Evolutionary conservation across 2,329 filamentous ascomycete genomes (phyloP), one percentile per base, ranked within the genome.

Genomic region (Elsinoe batatas): DNA sequence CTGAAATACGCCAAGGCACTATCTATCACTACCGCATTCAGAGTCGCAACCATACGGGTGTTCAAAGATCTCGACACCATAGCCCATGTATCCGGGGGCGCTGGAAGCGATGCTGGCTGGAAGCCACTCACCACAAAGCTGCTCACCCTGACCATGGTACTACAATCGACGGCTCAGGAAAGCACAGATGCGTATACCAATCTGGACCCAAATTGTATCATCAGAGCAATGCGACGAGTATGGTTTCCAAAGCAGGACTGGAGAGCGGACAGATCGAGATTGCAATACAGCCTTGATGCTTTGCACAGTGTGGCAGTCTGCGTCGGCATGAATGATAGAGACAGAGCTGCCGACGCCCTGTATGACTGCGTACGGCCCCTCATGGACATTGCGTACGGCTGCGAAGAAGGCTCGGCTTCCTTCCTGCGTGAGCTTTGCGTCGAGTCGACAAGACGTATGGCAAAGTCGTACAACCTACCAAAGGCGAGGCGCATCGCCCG

Each of bases 401-500:
- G 36, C n/a, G 13, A 35, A 2, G 22, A 42, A 18, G 32, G 10
- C 10, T 15, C 36, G 1, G 36, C 51, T n/a, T 20, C 43, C 7
- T 55, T 55, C 15, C 30, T 55, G 10, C 38, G 42, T 22, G 32
- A 46, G 42, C 38, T 44, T 3, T 30, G 37, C 18, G 32, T 55
- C 12, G 22, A 55, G 18, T 37, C 20, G 10, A 44, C 53, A 7
- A 22, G 42, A 12, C 22, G 17, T 3, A 46, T 46, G n/a, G 53
- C 53, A 37, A 44, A 44, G 38, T 20, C n/a, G 11, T 20, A 42
- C 18, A 17, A 11, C 5, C 18, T n/a, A 10, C 22, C 22, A 8
- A 37, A 42, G 38, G 38, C 38, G 44, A 35, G 38, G 33, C 18
- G 54, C 36, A 65, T 68, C 3, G 64, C 64, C 1, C 61, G 67